Evolutionary conservation across 768 basidiomycete genomes (phyloP).

Genomic region (Leccinellum luteum): DNA sequence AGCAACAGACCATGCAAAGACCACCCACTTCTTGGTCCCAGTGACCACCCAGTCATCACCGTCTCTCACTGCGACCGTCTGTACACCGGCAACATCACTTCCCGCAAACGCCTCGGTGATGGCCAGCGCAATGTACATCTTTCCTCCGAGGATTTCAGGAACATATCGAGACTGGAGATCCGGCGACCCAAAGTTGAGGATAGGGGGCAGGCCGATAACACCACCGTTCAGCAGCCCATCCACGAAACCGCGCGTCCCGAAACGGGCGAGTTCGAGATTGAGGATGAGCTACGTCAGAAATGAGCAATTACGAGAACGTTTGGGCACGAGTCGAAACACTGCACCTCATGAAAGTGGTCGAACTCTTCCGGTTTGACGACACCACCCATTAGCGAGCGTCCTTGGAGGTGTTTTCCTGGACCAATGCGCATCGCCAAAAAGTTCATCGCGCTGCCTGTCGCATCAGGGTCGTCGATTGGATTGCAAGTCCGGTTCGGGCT

Average conservation of each 20-base stretch:
- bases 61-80: constrained; percentile 81
- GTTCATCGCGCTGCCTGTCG: constrained; percentile 51
- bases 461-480: neutral
- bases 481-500: neutral
- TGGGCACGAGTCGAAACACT: neutral
- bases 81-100: constrained; percentile 80
- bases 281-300: constrained; percentile 58
- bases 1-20: neutral
- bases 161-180: constrained; percentile 70
- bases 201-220: constrained; percentile 87
- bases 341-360: constrained; percentile 91
- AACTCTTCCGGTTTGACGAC: constrained; percentile 81
- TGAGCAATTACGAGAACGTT: neutral
- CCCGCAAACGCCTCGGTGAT: constrained; percentile 94
- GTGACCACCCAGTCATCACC: constrained; percentile 86
- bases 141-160: constrained; percentile 69
- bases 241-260: constrained; percentile 82
- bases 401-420: constrained; percentile 84
- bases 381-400: constrained; percentile 75
- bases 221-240: constrained; percentile 81
- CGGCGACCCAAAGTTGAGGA: constrained; percentile 83
- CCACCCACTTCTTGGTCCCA: constrained; percentile 84
- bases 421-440: constrained; percentile 68
- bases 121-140: constrained; percentile 85
- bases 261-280: constrained; percentile 77